phyloP scores from a whole-genome alignment of 2,329 filamentous ascomycete species.

The Aspergillus aculeatus region DNA sequence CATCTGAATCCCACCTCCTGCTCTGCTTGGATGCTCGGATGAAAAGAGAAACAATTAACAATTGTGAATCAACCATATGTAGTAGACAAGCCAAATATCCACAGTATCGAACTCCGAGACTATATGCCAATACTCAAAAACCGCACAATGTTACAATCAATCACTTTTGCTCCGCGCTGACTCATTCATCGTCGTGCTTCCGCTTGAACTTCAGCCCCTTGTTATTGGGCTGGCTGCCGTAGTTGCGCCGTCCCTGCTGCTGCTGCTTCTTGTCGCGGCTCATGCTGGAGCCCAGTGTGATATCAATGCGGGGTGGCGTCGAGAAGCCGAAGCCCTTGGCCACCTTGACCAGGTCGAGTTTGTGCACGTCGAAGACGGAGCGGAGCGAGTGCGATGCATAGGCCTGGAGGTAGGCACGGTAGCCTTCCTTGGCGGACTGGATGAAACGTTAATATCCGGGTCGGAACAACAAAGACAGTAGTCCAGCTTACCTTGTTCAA shows the following conservation, averaged over 20 bases:
- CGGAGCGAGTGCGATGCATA: slow-evolving; percentile 84
- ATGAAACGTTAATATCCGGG: slow-evolving; percentile 7
- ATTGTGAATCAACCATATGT: slow-evolving; percentile 1
- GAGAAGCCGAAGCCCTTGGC: slow-evolving; percentile 81
- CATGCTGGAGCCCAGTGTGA: slow-evolving; percentile 75
- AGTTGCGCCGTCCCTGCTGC: slow-evolving; percentile 62
- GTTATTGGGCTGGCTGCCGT: slow-evolving; percentile 69
- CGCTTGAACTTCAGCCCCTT: slow-evolving; percentile 60
- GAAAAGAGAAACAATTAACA: not conserved
- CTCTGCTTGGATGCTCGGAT: not conserved
- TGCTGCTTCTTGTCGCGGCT: slow-evolving; percentile 67
- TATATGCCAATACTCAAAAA: slow-evolving; percentile 11
- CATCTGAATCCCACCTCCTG: not conserved
- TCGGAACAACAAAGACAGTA: not conserved
- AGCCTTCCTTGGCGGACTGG: slow-evolving; percentile 67
- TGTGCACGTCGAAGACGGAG: slow-evolving; percentile 80
- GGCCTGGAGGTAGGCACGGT: slow-evolving; percentile 88
- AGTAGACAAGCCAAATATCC: slow-evolving; percentile 8
- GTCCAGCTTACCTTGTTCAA: slow-evolving; percentile 69
- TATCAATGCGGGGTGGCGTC: slow-evolving; percentile 74
- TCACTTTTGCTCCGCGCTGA: slow-evolving; percentile 8
- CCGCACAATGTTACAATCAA: slow-evolving; percentile 2
- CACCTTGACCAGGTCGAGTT: slow-evolving; percentile 78
- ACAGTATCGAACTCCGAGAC: slow-evolving; percentile 14
- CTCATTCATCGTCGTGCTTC: slow-evolving; percentile 34